phyloP scores from a whole-genome alignment of 2,329 filamentous ascomycete genomes.

The Talaromyces sp. region DNA sequence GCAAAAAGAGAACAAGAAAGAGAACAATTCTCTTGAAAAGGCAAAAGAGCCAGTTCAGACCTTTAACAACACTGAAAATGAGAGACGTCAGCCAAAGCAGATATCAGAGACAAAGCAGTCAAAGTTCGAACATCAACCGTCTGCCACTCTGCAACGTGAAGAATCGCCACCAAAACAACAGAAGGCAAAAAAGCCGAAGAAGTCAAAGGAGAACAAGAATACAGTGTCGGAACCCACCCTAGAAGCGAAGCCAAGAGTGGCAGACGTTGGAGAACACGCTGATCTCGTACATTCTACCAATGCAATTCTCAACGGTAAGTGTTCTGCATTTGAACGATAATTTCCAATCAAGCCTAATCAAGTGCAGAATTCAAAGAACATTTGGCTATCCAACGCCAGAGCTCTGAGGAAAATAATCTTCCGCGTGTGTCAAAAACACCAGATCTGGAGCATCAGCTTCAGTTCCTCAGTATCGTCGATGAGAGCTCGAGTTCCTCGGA shows the following conservation, averaged over 20 bases:
- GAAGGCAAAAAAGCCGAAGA: conserved; percentile 2
- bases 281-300: conserved; percentile 13
- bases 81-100: neutral
- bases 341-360: neutral
- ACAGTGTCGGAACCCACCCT: neutral
- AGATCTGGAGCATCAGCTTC: conserved; percentile 11
- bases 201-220: conserved; percentile 2
- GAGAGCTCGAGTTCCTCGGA: neutral
- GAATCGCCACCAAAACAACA: neutral
- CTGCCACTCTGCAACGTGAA: neutral
- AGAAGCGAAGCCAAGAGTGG: neutral
- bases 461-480: conserved; percentile 12
- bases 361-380: conserved; percentile 15
- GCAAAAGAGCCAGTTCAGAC: neutral
- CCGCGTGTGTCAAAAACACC: neutral
- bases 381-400: conserved; percentile 8
- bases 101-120: neutral
- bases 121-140: neutral
- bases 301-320: conserved; percentile 14
- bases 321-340: neutral
- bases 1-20: neutral
- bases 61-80: neutral
- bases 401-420: neutral
- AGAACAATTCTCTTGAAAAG: neutral
- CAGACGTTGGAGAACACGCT: neutral